Conservation (phyloP, 2,329 filamentous ascomycete genomes). For the Diaporthe longicolla region DNA sequence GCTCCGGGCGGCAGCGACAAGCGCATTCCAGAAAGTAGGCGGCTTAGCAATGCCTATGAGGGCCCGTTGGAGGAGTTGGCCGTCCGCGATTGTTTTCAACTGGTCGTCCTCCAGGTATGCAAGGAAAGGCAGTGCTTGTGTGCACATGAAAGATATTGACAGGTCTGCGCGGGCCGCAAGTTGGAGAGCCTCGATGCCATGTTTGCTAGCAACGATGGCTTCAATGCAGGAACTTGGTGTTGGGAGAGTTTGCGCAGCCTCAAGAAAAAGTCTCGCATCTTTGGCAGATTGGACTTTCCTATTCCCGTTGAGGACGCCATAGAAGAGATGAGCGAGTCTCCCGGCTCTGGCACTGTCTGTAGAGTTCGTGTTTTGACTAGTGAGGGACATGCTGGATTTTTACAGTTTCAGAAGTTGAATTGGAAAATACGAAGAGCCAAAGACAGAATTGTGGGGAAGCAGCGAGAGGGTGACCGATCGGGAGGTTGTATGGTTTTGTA, state of each 20-base stretch:
- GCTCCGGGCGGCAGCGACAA: conserved; percentile 53
- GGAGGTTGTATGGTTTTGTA: background rate
- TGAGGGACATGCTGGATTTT: conserved; percentile 2
- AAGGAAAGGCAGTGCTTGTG: conserved; percentile 54
- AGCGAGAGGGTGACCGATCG: background rate
- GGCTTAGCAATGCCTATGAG: conserved; percentile 64
- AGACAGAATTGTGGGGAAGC: too few species aligned
- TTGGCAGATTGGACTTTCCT: conserved; percentile 44
- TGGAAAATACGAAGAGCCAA: too few species aligned
- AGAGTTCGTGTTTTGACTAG: background rate
- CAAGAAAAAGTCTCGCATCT: conserved; percentile 51
- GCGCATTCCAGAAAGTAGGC: conserved; percentile 66
- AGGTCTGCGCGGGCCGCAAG: conserved; percentile 47
- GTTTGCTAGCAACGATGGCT: conserved; percentile 46
- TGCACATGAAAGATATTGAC: conserved; percentile 49
- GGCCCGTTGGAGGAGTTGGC: conserved; percentile 63
- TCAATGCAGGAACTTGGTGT: conserved; percentile 48
- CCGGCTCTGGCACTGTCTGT: conserved; percentile 24
- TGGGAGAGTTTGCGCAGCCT: conserved; percentile 46
- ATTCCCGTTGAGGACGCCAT: conserved; percentile 46
- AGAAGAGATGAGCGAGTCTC: conserved; percentile 43
- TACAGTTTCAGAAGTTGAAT: background rate
- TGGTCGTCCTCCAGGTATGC: conserved; percentile 56
- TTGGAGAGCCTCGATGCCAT: conserved; percentile 48
- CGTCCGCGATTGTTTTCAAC: conserved; percentile 64